Conservation (phyloP, 257 asterid species). For the Salvia hispanica region DNA sequence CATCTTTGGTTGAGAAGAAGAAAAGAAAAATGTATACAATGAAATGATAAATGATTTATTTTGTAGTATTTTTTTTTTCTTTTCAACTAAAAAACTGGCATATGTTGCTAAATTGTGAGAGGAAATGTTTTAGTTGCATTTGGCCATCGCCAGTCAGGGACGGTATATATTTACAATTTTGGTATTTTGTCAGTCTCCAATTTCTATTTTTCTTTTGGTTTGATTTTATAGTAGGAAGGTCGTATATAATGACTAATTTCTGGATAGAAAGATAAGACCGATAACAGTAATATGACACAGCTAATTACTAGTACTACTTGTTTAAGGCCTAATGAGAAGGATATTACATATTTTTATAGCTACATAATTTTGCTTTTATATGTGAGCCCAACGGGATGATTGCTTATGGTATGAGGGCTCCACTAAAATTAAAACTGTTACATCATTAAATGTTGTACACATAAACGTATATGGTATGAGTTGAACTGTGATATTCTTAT, state of each 20-base stretch:
- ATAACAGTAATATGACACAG: neutral
- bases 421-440: too few species aligned
- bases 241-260: conserved; percentile 1
- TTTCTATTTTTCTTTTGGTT: neutral
- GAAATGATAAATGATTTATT: neutral
- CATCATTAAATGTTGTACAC: too few species aligned
- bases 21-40: neutral
- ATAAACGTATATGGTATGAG: too few species aligned
- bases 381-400: too few species aligned
- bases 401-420: too few species aligned
- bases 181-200: neutral
- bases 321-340: too few species aligned
- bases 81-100: neutral
- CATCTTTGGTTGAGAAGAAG: conserved; percentile 31
- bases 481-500: too few species aligned
- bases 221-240: neutral
- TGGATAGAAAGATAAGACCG: conserved; percentile 9
- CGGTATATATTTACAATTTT: neutral
- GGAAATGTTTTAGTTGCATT: neutral
- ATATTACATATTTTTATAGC: too few species aligned
- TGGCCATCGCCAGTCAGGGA: neutral
- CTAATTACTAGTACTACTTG: neutral
- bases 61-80: neutral
- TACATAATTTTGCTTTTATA: too few species aligned
- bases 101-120: conserved; percentile 4